Conservation (phyloP, 768 basidiomycete species). For the Pulveroboletus sp. region DNA sequence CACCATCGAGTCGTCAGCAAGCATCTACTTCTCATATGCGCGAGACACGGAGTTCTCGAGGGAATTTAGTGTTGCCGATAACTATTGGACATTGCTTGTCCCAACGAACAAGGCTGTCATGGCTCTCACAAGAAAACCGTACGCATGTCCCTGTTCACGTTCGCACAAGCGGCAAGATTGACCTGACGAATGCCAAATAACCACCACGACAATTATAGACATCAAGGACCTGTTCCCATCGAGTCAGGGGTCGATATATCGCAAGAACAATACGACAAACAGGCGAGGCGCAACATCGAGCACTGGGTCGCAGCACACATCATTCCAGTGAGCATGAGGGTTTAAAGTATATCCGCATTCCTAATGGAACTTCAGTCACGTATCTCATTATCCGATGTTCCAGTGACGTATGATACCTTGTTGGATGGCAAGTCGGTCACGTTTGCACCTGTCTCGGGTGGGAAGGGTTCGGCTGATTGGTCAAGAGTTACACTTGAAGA, state of each 20-base stretch:
- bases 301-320: conserved; percentile 82
- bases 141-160: conserved; percentile 27
- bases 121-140: conserved; percentile 79
- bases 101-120: conserved; percentile 89
- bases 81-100: conserved; percentile 58
- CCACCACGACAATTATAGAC: conserved; percentile 37
- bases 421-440: conserved; percentile 53
- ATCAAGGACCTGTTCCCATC: conserved; percentile 45
- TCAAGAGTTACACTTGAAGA: conserved; percentile 51
- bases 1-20: conserved; percentile 68
- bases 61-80: conserved; percentile 34
- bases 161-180: neutral
- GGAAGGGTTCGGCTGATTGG: conserved; percentile 49
- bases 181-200: neutral
- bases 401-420: conserved; percentile 51
- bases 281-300: conserved; percentile 62
- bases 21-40: conserved; percentile 83
- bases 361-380: conserved; percentile 32
- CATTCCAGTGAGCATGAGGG: conserved; percentile 54
- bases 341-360: neutral
- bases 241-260: conserved; percentile 52
- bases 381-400: conserved; percentile 37
- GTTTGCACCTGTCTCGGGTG: conserved; percentile 38
- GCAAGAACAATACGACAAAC: conserved; percentile 60
- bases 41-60: conserved; percentile 62